Percentiles rank a stretch among this genome's conserved stretches.
Conservation (phyloP, 805 yeast genomes). For the Pichia thaimueangensis region DNA sequence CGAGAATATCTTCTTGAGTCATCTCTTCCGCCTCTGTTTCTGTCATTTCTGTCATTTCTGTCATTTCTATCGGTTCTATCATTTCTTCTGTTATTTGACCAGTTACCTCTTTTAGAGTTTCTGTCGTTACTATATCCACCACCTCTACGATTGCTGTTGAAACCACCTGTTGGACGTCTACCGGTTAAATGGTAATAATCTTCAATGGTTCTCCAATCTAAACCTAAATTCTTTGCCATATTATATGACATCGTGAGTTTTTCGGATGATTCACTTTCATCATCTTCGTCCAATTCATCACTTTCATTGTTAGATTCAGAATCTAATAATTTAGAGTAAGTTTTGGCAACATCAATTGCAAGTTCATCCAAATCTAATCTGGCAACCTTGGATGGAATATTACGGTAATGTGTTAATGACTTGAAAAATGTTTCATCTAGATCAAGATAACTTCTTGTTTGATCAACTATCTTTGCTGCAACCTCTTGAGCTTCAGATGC, state of each 20-base stretch:
- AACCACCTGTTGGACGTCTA: constrained; percentile 12
- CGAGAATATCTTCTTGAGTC: constrained; percentile 4
- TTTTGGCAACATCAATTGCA: constrained; percentile 29
- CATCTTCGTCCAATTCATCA: constrained; percentile 6
- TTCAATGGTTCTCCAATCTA: constrained; percentile 22
- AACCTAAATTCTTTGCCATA: constrained; percentile 23
- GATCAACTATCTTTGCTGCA: constrained; percentile 24
- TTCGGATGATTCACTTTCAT: constrained; percentile 12
- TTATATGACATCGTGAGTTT: constrained; percentile 13
- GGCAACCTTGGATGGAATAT: constrained; percentile 23
- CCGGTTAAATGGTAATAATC: constrained; percentile 30
- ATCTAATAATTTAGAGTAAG: constrained; percentile 24
- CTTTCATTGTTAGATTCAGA: constrained; percentile 7
- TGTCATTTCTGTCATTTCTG: constrained; percentile 5
- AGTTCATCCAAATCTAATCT: constrained; percentile 28
- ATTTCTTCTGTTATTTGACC: constrained; percentile 11
- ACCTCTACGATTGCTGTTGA: constrained; percentile 2
- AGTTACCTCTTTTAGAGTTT: constrained; percentile 11
- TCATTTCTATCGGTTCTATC: constrained; percentile 7
- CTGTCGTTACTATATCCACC: constrained; percentile 9
- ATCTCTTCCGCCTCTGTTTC: constrained; percentile 8
- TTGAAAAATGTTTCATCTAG: constrained; percentile 15
- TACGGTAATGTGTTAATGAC: constrained; percentile 16
- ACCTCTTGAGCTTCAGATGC: constrained; percentile 32
- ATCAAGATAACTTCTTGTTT: constrained; percentile 12